phyloP scores from a whole-genome alignment of 2,329 filamentous ascomycete genomes.

The Calycina marina region DNA sequence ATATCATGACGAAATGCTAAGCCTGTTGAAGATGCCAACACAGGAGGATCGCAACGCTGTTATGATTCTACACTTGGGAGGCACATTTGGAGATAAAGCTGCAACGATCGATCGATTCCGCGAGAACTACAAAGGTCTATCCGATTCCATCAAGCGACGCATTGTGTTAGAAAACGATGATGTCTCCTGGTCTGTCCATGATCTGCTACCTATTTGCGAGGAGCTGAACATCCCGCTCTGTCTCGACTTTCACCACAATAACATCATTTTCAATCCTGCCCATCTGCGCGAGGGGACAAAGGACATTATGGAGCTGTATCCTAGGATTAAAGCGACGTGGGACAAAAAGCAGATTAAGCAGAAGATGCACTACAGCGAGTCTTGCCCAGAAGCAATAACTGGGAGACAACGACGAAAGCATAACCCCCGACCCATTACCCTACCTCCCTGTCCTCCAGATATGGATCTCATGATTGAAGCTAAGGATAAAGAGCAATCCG shows the following conservation, averaged over 20 bases:
- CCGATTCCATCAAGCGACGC: constrained; percentile 59
- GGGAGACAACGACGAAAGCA: constrained; percentile 71
- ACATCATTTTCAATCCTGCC: constrained; percentile 68
- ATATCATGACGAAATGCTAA: constrained; percentile 78
- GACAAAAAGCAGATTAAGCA: constrained; percentile 69
- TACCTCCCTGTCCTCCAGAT: constrained; percentile 67
- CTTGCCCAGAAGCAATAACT: constrained; percentile 61
- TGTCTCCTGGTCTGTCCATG: constrained; percentile 82
- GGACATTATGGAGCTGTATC: constrained; percentile 63
- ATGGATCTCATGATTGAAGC: constrained; percentile 99
- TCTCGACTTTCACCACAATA: constrained; percentile 90
- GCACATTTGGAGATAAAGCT: constrained; percentile 66
- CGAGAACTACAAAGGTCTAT: constrained; percentile 37
- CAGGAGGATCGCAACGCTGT: constrained; percentile 76
- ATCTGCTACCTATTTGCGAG: constrained; percentile 78
- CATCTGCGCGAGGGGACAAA: constrained; percentile 69
- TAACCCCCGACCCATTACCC: constrained; percentile 58
- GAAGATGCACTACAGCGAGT: constrained; percentile 96
- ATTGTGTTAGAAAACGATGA: constrained; percentile 92
- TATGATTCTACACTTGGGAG: constrained; percentile 91
- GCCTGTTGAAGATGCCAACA: constrained; percentile 58
- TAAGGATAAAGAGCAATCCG: constrained; percentile 94
- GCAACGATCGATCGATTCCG: constrained; percentile 36
- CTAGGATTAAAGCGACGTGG: constrained; percentile 75
- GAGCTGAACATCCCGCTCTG: constrained; percentile 89